Evolutionary conservation across 352 stramenopile species (phyloP).

Genomic region (Phytopythium helicoides): DNA sequence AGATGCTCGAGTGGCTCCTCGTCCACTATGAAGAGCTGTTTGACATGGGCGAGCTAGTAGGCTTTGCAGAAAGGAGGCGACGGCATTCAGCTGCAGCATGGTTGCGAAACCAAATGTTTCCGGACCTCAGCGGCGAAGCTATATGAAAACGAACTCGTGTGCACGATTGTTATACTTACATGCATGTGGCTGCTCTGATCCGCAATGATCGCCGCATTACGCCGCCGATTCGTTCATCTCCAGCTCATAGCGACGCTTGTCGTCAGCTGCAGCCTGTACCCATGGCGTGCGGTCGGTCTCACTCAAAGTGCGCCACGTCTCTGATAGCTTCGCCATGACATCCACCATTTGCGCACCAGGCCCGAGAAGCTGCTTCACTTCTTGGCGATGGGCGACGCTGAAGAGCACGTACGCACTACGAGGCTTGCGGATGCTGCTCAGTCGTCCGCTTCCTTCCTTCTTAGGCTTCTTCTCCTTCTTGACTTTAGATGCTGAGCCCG

Average conservation of each 20-base stretch:
- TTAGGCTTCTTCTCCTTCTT: constrained; percentile 60
- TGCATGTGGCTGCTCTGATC: too few species aligned
- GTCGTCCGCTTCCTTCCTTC: constrained; percentile 14
- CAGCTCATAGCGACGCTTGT: constrained; percentile 60
- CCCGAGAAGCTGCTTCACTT: constrained; percentile 42
- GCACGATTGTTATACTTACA: too few species aligned
- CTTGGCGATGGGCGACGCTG: constrained; percentile 55
- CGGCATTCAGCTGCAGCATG: constrained; percentile 3
- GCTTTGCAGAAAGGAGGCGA: neutral
- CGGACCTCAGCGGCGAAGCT: too few species aligned
- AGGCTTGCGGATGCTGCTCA: constrained; percentile 37
- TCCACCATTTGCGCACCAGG: constrained; percentile 51
- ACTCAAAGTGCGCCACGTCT: constrained; percentile 58
- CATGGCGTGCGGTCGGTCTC: constrained; percentile 53
- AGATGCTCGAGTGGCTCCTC: constrained; percentile 21
- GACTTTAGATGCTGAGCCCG: constrained; percentile 20
- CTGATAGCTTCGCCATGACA: constrained; percentile 51
- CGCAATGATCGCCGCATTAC: constrained; percentile 6
- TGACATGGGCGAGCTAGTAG: constrained; percentile 5
- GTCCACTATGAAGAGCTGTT: constrained; percentile 12
- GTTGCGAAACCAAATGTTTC: neutral
- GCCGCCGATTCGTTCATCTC: constrained; percentile 68
- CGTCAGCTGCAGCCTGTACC: constrained; percentile 53
- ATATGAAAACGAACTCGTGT: too few species aligned
- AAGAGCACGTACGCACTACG: constrained; percentile 72